These are phyloP conservation scores for Nidularia pulvinata DNA, from an alignment of 768 basidiomycete genomes.

Conservation along the genomic window DNA sequence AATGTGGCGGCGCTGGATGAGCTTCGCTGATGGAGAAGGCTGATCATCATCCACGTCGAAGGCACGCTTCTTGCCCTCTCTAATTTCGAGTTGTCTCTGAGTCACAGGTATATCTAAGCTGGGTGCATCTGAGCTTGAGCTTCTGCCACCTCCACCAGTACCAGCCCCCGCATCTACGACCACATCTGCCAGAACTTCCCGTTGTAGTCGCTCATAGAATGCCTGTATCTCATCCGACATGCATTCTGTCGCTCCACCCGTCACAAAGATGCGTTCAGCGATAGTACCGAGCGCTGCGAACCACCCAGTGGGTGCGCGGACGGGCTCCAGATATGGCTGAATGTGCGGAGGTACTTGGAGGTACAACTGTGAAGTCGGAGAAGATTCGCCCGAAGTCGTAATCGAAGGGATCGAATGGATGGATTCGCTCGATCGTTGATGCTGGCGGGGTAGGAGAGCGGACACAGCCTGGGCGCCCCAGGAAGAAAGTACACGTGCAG, in stretches of 20 bases:
- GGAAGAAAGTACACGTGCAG: neutral
- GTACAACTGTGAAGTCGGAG: no score
- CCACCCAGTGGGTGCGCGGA: neutral
- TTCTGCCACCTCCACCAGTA: no score
- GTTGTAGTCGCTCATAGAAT: neutral
- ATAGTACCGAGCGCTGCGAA: neutral
- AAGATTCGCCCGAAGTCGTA: no score
- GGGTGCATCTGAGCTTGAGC: no score
- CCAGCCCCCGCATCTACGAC: no score
- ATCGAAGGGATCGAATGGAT: no score
- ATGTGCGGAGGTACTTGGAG: no score
- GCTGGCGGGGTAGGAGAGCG: neutral
- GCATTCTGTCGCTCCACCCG: neutral
- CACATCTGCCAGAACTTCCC: neutral
- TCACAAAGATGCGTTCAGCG: neutral
- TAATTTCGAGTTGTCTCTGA: no score
- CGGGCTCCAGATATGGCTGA: neutral
- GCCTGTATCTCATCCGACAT: neutral
- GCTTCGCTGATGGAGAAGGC: neutral
- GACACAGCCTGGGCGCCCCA: neutral
- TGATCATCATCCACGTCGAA: neutral
- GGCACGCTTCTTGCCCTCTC: no score
- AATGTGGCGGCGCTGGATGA: neutral
- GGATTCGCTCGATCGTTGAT: no score
- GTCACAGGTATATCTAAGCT: no score